These are phyloP conservation scores for Candida gorgasii DNA, from an alignment of 805 yeast genomes.

Conservation along the genomic window DNA sequence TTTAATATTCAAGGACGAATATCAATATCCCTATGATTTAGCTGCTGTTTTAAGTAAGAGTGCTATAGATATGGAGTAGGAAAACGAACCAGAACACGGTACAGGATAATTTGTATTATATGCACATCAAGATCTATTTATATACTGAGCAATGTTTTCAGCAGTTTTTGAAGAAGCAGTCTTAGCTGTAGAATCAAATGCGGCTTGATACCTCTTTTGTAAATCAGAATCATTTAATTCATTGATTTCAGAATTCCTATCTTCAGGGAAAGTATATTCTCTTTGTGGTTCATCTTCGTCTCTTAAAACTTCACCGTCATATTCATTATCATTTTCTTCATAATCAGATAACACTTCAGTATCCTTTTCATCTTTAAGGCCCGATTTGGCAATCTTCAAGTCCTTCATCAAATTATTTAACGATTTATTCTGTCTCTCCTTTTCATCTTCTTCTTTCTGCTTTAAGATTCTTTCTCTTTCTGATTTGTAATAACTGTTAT, in stretches of 20 bases:
- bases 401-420: slow-evolving; percentile 80
- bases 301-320: slow-evolving; percentile 47
- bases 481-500: slow-evolving; percentile 73
- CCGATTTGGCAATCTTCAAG: slow-evolving; percentile 60
- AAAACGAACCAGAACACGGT: too few species aligned
- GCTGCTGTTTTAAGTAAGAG: not conserved
- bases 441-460: slow-evolving; percentile 75
- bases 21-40: slow-evolving; percentile 25
- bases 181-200: slow-evolving; percentile 64
- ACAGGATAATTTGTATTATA: too few species aligned
- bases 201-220: slow-evolving; percentile 71
- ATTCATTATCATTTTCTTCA: slow-evolving; percentile 49
- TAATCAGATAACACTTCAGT: slow-evolving; percentile 54
- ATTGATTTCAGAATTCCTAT: slow-evolving; percentile 60
- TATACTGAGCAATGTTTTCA: slow-evolving; percentile 69
- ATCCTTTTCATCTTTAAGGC: slow-evolving; percentile 23
- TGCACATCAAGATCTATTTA: slow-evolving; percentile 32
- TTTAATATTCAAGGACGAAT: slow-evolving; percentile 56
- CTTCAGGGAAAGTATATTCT: slow-evolving; percentile 72
- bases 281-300: slow-evolving; percentile 51
- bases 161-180: slow-evolving; percentile 66
- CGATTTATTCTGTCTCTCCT: slow-evolving; percentile 67
- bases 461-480: slow-evolving; percentile 83
- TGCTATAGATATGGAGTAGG: too few species aligned
- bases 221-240: slow-evolving; percentile 44